Conservation (phyloP, 2,329 filamentous ascomycete genomes). For the Gremmenia infestans region DNA sequence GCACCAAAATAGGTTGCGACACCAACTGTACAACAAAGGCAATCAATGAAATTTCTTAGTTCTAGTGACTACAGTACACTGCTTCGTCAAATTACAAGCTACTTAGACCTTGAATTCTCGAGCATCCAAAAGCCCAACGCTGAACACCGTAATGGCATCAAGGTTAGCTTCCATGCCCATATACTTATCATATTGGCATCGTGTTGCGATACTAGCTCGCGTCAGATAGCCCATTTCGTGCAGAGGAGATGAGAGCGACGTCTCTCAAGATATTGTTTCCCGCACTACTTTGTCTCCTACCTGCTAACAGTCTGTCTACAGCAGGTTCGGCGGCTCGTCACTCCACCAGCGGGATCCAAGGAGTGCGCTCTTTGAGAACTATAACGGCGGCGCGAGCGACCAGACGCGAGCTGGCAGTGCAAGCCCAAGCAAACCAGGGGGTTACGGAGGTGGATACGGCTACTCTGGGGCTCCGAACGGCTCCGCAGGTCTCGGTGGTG, state of each 20-base stretch:
- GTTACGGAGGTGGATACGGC: constrained; percentile 37
- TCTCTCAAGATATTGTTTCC: not conserved
- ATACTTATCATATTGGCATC: not conserved
- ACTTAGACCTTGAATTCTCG: not conserved
- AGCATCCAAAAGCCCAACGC: not conserved
- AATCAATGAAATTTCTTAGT: not conserved
- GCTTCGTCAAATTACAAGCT: not conserved
- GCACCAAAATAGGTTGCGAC: not conserved
- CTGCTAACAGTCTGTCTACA: constrained; percentile 3
- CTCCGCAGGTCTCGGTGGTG: constrained; percentile 29
- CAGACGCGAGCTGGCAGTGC: constrained; percentile 26
- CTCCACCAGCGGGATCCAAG: constrained; percentile 71
- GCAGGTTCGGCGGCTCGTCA: constrained; percentile 61
- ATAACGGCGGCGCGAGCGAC: constrained; percentile 46
- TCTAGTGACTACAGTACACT: not conserved
- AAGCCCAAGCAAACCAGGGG: constrained; percentile 36
- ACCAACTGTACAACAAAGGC: not conserved
- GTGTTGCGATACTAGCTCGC: not conserved
- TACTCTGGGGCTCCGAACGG: constrained; percentile 41
- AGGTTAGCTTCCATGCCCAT: constrained; percentile 17
- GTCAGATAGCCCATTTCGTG: not conserved
- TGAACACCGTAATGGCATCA: constrained; percentile 25
- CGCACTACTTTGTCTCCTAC: not conserved
- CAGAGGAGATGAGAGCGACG: not conserved
- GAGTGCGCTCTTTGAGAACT: constrained; percentile 71